Evolutionary conservation across 2,329 filamentous ascomycete species (phyloP).

Genomic region (Aspergillus viridinutans): DNA sequence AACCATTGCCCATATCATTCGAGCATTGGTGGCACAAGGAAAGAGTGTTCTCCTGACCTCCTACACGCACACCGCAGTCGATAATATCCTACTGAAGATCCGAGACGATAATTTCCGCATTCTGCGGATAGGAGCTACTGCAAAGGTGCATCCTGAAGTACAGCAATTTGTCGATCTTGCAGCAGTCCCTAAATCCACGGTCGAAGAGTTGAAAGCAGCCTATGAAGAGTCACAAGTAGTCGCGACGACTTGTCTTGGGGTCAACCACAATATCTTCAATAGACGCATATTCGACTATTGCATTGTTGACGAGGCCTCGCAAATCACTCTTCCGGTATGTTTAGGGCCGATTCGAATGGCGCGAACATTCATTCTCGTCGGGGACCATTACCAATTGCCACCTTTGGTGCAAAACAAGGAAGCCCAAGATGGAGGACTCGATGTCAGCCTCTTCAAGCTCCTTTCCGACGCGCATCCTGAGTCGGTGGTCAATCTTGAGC

Average conservation of each 20-base stretch:
- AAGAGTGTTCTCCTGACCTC: constrained; percentile 92
- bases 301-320: constrained; percentile 95
- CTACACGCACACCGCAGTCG: constrained; percentile 95
- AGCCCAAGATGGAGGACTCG: constrained; percentile 78
- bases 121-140: constrained; percentile 75
- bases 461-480: constrained; percentile 83
- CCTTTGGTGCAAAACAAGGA: constrained; percentile 91
- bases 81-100: constrained; percentile 95
- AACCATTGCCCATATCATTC: constrained; percentile 95
- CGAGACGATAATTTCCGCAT: constrained; percentile 72
- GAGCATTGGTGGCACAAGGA: constrained; percentile 77
- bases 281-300: constrained; percentile 94
- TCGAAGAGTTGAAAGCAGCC: constrained; percentile 76
- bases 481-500: constrained; percentile 85
- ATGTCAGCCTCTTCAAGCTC: constrained; percentile 89
- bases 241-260: constrained; percentile 88
- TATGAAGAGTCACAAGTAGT: constrained; percentile 88
- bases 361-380: constrained; percentile 87
- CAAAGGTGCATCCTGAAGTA: constrained; percentile 85
- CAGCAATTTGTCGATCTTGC: constrained; percentile 79
- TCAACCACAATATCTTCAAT: constrained; percentile 83
- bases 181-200: constrained; percentile 65
- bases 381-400: constrained; percentile 93
- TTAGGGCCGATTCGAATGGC: constrained; percentile 92
- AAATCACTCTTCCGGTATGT: constrained; percentile 94